Evolutionary conservation across 306 rosid species (phyloP), one percentile per base, ranked within the genome.

Genomic region (Pterocarpus santalinus): DNA sequence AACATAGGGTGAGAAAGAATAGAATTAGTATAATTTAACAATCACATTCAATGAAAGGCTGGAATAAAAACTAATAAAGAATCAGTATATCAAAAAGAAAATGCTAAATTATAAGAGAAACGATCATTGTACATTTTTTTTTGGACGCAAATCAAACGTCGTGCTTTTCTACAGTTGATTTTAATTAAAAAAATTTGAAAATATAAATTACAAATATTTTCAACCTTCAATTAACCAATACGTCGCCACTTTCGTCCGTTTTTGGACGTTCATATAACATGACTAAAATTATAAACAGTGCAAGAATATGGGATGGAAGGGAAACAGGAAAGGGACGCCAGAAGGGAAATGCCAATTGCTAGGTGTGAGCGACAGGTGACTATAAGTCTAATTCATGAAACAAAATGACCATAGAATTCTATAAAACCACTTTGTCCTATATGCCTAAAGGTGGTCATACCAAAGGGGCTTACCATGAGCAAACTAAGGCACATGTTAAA

Each of bases 1-100:
- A 84, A 89, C 81, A 79, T 62, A 83, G 57, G 80, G 72, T 71
- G 72, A 85, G 81, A 76, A 56, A 71, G 46, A 72, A 78, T 7
- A 64, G 7, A 67, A 85, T 73, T 74, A 76, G 87, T 56, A 47
- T 12, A 38, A 22, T 30, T 60, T 75, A 76, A 74, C 71, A 77
- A 53, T 46, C 30, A 64, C 65, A 9, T 79, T 57, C 35, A 69
- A 70, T 33, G 28, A 65, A 57, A 76, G 36, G 58, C 7, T 51
- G 68, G 75, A 82, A 46, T 46, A n/a, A 63, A 61, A 72, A 69
- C 75, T 58, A 52, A 63, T 47, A 5, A 43, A 67, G 55, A 74
- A 15, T 44, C n/a, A 80, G 32, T 52, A 67, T 61, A 51, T 33
- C 38, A 30, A 30, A 58, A 46, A 43, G 72, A 76, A 44, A 28